Conservation (phyloP, 768 basidiomycete species). For the Punctularia strigosozonata region DNA sequence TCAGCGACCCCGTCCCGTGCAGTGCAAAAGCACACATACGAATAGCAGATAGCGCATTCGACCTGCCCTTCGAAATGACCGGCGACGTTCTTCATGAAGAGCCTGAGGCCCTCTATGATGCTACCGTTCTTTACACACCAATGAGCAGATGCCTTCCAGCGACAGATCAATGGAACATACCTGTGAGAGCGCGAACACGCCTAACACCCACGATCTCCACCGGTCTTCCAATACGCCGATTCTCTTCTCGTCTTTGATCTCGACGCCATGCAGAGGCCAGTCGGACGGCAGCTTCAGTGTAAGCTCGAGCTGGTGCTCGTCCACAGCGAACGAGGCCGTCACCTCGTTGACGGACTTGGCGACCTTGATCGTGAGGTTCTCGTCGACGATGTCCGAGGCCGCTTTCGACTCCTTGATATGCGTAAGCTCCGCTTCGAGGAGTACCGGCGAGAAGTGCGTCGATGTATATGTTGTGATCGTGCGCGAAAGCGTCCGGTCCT, state of each 20-base stretch:
- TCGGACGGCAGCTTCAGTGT: conserved; percentile 76
- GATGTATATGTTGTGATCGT: conserved; percentile 72
- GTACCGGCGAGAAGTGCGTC: conserved; percentile 76
- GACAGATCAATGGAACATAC: conserved; percentile 30
- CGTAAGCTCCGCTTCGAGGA: conserved; percentile 75
- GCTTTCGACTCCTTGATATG: conserved; percentile 48
- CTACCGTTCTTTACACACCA: conserved; percentile 61
- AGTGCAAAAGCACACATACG: conserved; percentile 27
- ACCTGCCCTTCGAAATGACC: conserved; percentile 93
- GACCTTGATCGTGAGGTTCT: conserved; percentile 74
- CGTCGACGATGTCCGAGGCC: conserved; percentile 51
- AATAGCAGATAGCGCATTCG: conserved; percentile 95
- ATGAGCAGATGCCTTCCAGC: conserved; percentile 1
- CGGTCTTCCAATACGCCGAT: conserved; percentile 83
- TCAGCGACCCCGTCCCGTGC: neutral
- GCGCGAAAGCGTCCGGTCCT: conserved; percentile 78
- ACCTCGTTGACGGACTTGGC: conserved; percentile 67
- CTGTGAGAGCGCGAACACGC: conserved; percentile 78
- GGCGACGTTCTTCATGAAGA: conserved; percentile 91
- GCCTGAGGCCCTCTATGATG: conserved; percentile 73
- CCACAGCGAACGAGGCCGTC: conserved; percentile 72
- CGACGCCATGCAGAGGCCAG: conserved; percentile 83
- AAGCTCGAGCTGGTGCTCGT: conserved; percentile 90
- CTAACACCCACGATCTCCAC: conserved; percentile 92
- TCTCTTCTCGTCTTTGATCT: conserved; percentile 73